Percentiles rank a stretch among this genome's conserved stretches.
Evolutionary conservation across 768 basidiomycete genomes (phyloP).

Genomic region (Lentinula sp.): DNA sequence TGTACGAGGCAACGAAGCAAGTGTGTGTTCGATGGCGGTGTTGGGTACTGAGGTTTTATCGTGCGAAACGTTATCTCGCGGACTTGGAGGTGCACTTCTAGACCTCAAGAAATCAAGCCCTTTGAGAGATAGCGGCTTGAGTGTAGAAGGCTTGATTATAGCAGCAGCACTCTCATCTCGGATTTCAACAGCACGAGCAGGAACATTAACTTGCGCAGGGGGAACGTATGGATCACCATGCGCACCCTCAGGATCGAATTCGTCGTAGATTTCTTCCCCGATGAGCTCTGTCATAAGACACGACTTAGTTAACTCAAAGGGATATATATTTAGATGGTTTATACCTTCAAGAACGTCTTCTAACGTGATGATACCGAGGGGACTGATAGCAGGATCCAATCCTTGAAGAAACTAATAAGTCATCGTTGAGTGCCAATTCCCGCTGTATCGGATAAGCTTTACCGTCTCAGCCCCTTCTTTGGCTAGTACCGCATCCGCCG

Average conservation of each 20-base stretch:
- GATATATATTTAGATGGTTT: slow-evolving; percentile 6
- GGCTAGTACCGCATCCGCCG: slow-evolving; percentile 79
- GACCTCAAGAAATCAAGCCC: slow-evolving; percentile 48
- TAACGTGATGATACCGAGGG: slow-evolving; percentile 86
- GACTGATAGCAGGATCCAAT: slow-evolving; percentile 77
- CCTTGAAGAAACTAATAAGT: slow-evolving; percentile 66
- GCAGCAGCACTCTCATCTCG: background rate
- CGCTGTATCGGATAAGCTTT: slow-evolving; percentile 11
- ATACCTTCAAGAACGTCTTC: slow-evolving; percentile 89
- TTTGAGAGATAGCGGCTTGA: slow-evolving; percentile 37
- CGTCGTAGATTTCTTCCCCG: slow-evolving; percentile 90
- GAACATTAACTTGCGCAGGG: slow-evolving; percentile 13
- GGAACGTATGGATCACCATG: slow-evolving; percentile 38
- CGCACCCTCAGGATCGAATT: slow-evolving; percentile 79
- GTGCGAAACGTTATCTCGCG: slow-evolving; percentile 23
- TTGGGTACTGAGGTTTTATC: slow-evolving; percentile 2
- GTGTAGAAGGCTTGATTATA: slow-evolving; percentile 18
- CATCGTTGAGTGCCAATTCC: slow-evolving; percentile 1
- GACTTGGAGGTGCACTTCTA: slow-evolving; percentile 53
- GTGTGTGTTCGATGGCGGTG: slow-evolving; percentile 5
- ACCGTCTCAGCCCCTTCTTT: slow-evolving; percentile 75
- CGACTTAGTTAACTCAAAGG: background rate
- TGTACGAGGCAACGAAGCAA: slow-evolving; percentile 8
- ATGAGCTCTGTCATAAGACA: slow-evolving; percentile 60
- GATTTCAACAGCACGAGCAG: background rate